Base-by-base conservation (phyloP, 2,329 filamentous ascomycete genomes). In the Cercospora sojina region DNA sequence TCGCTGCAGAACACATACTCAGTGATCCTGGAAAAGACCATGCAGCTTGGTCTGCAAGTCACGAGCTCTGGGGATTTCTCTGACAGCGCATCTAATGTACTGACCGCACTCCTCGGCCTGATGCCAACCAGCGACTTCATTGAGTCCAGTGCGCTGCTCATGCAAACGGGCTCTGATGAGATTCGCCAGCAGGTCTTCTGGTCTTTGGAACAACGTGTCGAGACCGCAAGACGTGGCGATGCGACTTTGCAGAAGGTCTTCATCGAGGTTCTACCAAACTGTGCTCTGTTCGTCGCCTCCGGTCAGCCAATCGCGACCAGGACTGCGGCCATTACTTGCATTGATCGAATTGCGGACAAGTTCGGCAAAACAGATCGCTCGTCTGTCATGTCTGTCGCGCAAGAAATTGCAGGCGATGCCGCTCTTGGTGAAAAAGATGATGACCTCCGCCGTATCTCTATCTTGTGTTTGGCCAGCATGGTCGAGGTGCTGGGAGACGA, bases 261-360 rank as follows among this genome's bases (percentile, higher is more conserved):
- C 69, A 73, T 75, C 25, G 74, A 77, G 18, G 70, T 74, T 13
- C 67, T 77, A n/a, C 73, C 74, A 1, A 75, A 76, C 43, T 77
- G 75, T 68, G 91, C 91, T 18, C 84, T 86, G 20, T 91, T 96
- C 55, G 87, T 99, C 66, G 84, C 89, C 64, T 86, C 90, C 59
- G 90, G 91, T 6, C 82, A 85, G 32, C 89, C 95, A 71, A 86
- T 90, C 62, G 84, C 88, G 29, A 90, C 95, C 77, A 93, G 94
- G 79, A 90, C 93, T 73, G 92, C 91, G 10, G 91, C 93, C 1
- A 89, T 99, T 68, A 88, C 89, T 38, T 98, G 94, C 73, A 90
- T 98, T 53, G 93, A 97, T 80, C 91, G 92, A 78, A 96, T 99
- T 69, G 87, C 91, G 2, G 93, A 97, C 79, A 94, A 94, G 77